These are phyloP conservation scores for Fagopyrum tataricum DNA, from an alignment of 148 eudicot genomes.

Conservation along the genomic window DNA sequence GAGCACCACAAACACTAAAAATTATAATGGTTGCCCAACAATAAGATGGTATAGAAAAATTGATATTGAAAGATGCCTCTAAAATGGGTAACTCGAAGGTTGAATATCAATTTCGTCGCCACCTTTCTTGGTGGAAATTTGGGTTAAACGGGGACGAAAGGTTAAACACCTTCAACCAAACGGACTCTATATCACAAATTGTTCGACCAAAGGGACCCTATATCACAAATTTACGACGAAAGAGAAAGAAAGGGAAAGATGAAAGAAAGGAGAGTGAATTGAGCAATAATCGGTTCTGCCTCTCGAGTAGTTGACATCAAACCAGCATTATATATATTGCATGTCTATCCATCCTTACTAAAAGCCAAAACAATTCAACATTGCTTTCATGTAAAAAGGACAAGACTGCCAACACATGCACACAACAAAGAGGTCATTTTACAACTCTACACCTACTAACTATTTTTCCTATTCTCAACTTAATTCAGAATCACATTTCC, in stretches of 20 bases:
- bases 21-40: too few species aligned
- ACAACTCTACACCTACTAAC: neutral
- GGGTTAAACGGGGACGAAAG: too few species aligned
- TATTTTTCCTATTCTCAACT: neutral
- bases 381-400: neutral
- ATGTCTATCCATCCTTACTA: neutral
- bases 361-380: neutral
- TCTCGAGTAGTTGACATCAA: constrained; percentile 3
- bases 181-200: neutral
- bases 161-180: too few species aligned
- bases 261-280: neutral
- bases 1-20: too few species aligned
- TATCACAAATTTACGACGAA: neutral
- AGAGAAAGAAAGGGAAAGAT: neutral
- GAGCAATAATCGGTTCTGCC: neutral
- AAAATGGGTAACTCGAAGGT: too few species aligned
- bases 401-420: neutral
- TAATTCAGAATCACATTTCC: neutral
- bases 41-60: too few species aligned
- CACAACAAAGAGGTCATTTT: neutral
- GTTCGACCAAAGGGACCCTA: neutral
- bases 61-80: too few species aligned
- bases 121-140: too few species aligned
- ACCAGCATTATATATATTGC: neutral
- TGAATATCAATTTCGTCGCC: too few species aligned